A percentile compares a stretch with the other conserved stretches of the same genome.
phyloP scores from a whole-genome alignment of 164 flowering plant genomes.

The Vitis rupestris region DNA sequence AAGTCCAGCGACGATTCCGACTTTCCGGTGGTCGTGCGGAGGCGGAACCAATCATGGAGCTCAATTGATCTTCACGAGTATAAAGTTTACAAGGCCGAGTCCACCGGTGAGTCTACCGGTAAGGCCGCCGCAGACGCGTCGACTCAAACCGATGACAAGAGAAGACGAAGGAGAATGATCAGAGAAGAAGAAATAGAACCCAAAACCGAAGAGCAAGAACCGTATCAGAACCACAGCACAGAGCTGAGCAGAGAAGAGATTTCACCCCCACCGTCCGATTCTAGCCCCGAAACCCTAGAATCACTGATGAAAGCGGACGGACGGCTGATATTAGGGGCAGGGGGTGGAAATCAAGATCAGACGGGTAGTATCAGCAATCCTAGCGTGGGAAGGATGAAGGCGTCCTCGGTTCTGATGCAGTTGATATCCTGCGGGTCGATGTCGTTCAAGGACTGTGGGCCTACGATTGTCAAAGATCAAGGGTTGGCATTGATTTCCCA shows the following conservation, averaged over 20 bases:
- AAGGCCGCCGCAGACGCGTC: constrained; percentile 74
- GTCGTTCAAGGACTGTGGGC: constrained; percentile 66
- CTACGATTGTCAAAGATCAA: constrained; percentile 42
- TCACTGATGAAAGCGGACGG: constrained; percentile 72
- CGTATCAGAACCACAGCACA: constrained; percentile 21
- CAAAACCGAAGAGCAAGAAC: constrained; percentile 18
- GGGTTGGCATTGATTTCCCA: constrained; percentile 62
- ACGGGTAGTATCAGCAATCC: too few species aligned
- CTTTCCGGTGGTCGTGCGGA: constrained; percentile 33
- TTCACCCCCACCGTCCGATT: constrained; percentile 88
- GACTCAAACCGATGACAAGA: constrained; percentile 74
- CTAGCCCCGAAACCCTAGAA: constrained; percentile 88
- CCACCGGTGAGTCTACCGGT: constrained; percentile 28
- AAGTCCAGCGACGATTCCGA: constrained; percentile 28
- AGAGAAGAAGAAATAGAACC: constrained; percentile 25
- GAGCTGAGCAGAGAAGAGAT: constrained; percentile 74
- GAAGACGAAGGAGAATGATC: constrained; percentile 33
- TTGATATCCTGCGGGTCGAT: constrained; percentile 85
- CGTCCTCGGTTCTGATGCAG: constrained; percentile 83
- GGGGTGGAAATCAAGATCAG: neutral
- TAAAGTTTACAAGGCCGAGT: constrained; percentile 63
- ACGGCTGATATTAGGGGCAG: constrained; percentile 25
- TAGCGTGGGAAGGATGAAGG: constrained; percentile 42
- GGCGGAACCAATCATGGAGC: constrained; percentile 85
- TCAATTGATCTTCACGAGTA: constrained; percentile 69